Evolutionary conservation across 1,284 basidiomycete genomes (phyloP).

Genomic region (Cryptococcus maquisensis): DNA sequence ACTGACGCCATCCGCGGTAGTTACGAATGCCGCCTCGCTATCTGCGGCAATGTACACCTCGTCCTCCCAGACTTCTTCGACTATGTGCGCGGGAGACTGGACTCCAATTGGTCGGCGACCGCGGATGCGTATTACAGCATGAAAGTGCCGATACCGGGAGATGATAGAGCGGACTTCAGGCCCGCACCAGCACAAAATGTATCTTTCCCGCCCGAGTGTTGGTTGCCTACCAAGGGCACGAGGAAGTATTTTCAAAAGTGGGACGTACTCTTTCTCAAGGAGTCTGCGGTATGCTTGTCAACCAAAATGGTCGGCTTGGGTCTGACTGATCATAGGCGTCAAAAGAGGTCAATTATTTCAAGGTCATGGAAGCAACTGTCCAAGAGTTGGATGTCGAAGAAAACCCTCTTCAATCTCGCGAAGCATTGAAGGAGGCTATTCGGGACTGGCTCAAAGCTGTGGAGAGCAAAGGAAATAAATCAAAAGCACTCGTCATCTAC

Average conservation of each 20-base stretch:
- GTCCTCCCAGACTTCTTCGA: constrained; percentile 29
- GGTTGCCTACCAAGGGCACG: constrained; percentile 26
- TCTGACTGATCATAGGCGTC: neutral
- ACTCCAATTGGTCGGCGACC: constrained; percentile 34
- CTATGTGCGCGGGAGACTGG: constrained; percentile 16
- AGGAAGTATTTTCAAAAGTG: constrained; percentile 28
- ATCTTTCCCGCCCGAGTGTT: constrained; percentile 2
- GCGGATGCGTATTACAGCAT: constrained; percentile 40
- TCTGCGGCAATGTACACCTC: constrained; percentile 36
- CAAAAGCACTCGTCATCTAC: constrained; percentile 22
- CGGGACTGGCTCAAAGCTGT: constrained; percentile 14
- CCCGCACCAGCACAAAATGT: constrained; percentile 15
- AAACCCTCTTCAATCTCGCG: constrained; percentile 6
- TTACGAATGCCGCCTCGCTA: constrained; percentile 21
- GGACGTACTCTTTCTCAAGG: constrained; percentile 29
- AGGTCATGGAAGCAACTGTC: constrained; percentile 35
- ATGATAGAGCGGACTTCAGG: constrained; percentile 12
- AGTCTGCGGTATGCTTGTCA: constrained; percentile 11
- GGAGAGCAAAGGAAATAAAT: constrained; percentile 6
- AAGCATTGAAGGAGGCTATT: constrained; percentile 25
- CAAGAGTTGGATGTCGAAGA: constrained; percentile 31
- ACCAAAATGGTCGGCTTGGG: neutral
- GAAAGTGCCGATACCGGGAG: constrained; percentile 21
- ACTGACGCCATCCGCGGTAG: constrained; percentile 10
- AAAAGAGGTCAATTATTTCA: constrained; percentile 28